Base-by-base conservation (phyloP, 768 basidiomycete genomes). In the Pulveroboletus sp. region DNA sequence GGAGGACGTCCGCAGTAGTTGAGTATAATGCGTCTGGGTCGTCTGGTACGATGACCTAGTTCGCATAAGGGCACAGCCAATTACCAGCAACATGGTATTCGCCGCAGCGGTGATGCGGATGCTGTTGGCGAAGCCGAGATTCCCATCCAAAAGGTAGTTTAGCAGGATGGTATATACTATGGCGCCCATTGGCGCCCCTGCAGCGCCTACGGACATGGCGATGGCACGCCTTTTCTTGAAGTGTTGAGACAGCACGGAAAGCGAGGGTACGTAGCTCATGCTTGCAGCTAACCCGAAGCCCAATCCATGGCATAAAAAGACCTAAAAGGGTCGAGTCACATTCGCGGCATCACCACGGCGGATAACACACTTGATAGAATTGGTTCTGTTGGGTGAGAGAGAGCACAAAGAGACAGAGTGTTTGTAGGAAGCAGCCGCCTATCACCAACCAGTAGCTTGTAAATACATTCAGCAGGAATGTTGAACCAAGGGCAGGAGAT, bases 191-290 rank as follows among this genome's bases (percentile, higher is more conserved):
- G 67, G 66, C 44, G 76, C 53, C 3, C 77, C 77, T 3, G 68
- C 26, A 31, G 57, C 44, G 42, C 67, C 73, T 44, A 76, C 41
- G 15, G 76, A 68, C 63, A 79, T 73, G 7, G 68, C 72, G 15
- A 78, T 56, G 9, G 71, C 68, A 5, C 76, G 64, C 21, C 65
- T 62, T 21, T 62, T 63, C 26, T 63, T 47, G 47, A 79, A 80
- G 60, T 78, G 73, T 39, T 77, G 76, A 10, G 74, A 71, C 14
- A 76, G 51, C 26, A 78, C 67, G 5, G 72, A 73, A 7, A 79
- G 56, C 3, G 72, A 64, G 3, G 83, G 83, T 28, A 68, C 60
- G 28, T 61, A 61, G 43, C 58, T 61, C 61, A 62, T 62, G 49
- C 62, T 62, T n/a, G 61, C 37, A 28, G 77, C 78, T 26, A 82